Evolutionary conservation across 495 filamentous ascomycete genomes (phyloP).

Genomic region (Trichoderma virens): DNA sequence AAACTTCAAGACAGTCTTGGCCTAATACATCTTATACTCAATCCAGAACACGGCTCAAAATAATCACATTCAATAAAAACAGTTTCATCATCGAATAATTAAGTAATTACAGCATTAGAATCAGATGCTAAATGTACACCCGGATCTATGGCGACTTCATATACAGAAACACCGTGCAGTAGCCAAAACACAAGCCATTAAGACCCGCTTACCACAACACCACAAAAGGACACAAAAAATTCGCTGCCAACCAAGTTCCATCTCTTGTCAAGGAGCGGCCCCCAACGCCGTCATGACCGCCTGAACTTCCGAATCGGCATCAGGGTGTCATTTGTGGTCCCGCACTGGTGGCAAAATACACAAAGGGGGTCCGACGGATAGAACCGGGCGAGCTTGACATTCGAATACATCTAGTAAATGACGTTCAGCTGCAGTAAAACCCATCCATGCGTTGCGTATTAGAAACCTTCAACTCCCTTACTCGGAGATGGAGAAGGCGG

Average conservation of each 20-base stretch:
- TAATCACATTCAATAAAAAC: constrained; percentile 9
- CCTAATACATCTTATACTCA: too few relatives aligned
- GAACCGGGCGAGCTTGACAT: constrained; percentile 2
- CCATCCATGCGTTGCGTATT: background rate
- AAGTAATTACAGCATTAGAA: constrained; percentile 15
- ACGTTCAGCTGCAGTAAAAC: background rate
- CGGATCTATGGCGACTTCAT: constrained; percentile 10
- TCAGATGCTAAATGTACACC: constrained; percentile 19
- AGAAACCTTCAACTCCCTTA: background rate
- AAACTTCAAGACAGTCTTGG: too few relatives aligned
- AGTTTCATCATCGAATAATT: constrained; percentile 20
- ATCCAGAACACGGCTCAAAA: background rate
- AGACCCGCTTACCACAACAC: background rate
- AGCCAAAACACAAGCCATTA: background rate
- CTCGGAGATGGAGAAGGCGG: background rate
- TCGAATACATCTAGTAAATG: background rate
- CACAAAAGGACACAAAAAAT: background rate
- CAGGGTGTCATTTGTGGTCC: constrained; percentile 4
- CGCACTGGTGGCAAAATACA: background rate
- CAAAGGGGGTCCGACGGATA: background rate
- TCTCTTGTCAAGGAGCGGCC: background rate
- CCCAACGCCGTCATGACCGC: background rate
- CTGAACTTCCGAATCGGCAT: background rate
- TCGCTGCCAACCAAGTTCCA: background rate
- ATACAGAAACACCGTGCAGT: constrained; percentile 4